Evolutionary conservation across 345 rosid species (phyloP), one percentile per base, ranked within the genome.

Genomic region (Laguncularia racemosa): DNA sequence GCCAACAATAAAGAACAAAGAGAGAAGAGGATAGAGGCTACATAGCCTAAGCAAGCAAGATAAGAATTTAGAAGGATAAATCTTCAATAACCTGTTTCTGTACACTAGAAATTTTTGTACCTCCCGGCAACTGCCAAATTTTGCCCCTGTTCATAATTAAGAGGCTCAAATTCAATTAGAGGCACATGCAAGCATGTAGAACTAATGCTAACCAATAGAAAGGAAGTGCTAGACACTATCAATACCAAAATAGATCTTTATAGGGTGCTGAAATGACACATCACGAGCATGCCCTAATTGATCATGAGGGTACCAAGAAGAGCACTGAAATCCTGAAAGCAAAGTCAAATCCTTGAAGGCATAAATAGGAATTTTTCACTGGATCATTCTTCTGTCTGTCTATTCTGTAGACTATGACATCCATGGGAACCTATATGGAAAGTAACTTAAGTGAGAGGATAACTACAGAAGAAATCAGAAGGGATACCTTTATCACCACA

Each of bases 401-500:
- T 33, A 33, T 33, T 9, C 11, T 0, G 7, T 4, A 7, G 40
- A 33, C 40, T 26, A 33, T 1, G 7, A 33, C 4, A 33, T 33
- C 40, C 40, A 33, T 6, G 40, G 11, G 40, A 33, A 33, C 11
- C 40, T 33, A 33, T 33, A 33, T 7, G 9, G 40, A 33, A 6
- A 33, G 40, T 33, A 33, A 33, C 6, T 9, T 33, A 33, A 33
- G 40, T 33, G 40, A 33, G 40, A 33, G 40, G 9, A 33, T 33
- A 2, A 33, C 40, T 33, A 7, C 40, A 33, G 10, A 33, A 6
- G 9, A 49, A 52, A 45, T 53, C 18, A 13, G 63, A 19, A 13
- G 53, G 68, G 60, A 38, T 78, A 93, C 99, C 97, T 89, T 93
- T 93, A 67, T 93, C 99, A 43, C 97, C 96, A 62, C 95, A 86